Conservation (phyloP, 2,329 filamentous ascomycete genomes). For the Colletotrichum sp. region DNA sequence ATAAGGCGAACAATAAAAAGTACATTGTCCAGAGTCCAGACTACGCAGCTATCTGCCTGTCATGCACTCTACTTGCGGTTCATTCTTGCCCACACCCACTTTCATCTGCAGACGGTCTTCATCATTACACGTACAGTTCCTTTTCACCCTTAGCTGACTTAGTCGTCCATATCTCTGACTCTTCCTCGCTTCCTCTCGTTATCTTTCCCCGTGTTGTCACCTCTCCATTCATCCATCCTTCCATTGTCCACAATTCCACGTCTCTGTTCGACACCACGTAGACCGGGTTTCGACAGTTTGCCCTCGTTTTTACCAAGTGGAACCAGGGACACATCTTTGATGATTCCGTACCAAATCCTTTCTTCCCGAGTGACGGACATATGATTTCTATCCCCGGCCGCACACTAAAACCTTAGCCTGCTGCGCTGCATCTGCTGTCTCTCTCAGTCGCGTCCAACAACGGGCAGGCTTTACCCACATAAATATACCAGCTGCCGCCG, state of each 20-base stretch:
- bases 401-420: not conserved
- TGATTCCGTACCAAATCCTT: not conserved
- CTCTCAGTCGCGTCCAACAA: not conserved
- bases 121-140: constrained; percentile 7
- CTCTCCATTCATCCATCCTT: not conserved
- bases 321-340: not conserved
- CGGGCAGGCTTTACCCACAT: not conserved
- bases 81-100: not conserved
- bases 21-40: not conserved
- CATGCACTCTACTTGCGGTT: constrained; percentile 1
- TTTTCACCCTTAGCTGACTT: not conserved
- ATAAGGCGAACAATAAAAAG: not conserved
- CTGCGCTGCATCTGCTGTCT: not conserved
- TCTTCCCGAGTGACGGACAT: constrained; percentile 1
- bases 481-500: not conserved
- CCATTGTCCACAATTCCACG: not conserved
- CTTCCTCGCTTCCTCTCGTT: not conserved
- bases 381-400: not conserved
- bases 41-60: not conserved
- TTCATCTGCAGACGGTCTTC: not conserved
- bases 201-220: not conserved
- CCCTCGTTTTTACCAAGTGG: not conserved
- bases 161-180: not conserved
- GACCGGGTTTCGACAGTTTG: not conserved
- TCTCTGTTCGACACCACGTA: not conserved